Percentiles rank a stretch among this genome's conserved stretches.
These are phyloP conservation scores for Yarrowia yakushimensis DNA, from an alignment of 805 yeast genomes.

Conservation along the genomic window DNA sequence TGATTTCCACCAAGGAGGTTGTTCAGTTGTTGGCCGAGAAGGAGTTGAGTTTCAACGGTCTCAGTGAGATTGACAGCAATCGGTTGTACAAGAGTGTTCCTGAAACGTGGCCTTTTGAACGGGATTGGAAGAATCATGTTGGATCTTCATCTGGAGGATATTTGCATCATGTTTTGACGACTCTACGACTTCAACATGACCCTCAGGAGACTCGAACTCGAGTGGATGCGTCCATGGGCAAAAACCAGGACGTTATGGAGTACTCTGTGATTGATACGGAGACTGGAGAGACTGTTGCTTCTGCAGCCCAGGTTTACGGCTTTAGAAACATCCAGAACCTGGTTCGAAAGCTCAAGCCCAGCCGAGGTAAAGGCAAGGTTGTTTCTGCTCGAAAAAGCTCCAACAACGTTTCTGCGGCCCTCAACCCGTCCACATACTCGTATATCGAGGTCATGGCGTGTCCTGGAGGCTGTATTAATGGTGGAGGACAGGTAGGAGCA, in stretches of 20 bases:
- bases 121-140: slow-evolving; percentile 65
- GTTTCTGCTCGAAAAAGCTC: slow-evolving; percentile 23
- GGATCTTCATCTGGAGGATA: slow-evolving; percentile 93
- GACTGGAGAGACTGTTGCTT: slow-evolving; percentile 40
- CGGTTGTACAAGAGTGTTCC: slow-evolving; percentile 49
- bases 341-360: slow-evolving; percentile 72
- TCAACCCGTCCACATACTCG: slow-evolving; percentile 67
- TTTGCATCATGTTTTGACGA: slow-evolving; percentile 61
- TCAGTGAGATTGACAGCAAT: slow-evolving; percentile 44
- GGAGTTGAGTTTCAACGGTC: not conserved
- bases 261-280: slow-evolving; percentile 47
- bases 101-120: slow-evolving; percentile 53
- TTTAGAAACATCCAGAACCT: slow-evolving; percentile 91
- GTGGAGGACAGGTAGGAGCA: slow-evolving; percentile 81
- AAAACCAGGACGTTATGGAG: slow-evolving; percentile 75
- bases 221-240: slow-evolving; percentile 50
- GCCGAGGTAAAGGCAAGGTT: slow-evolving; percentile 29
- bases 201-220: slow-evolving; percentile 34
- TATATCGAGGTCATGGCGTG: slow-evolving; percentile 97
- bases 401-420: slow-evolving; percentile 34
- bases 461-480: slow-evolving; percentile 96
- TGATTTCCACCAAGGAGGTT: slow-evolving; percentile 84
- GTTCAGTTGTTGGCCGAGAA: slow-evolving; percentile 52
- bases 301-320: slow-evolving; percentile 76
- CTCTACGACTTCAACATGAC: slow-evolving; percentile 30